Base-by-base conservation (phyloP, 257 asterid species). In the Jacaranda copaia region DNA sequence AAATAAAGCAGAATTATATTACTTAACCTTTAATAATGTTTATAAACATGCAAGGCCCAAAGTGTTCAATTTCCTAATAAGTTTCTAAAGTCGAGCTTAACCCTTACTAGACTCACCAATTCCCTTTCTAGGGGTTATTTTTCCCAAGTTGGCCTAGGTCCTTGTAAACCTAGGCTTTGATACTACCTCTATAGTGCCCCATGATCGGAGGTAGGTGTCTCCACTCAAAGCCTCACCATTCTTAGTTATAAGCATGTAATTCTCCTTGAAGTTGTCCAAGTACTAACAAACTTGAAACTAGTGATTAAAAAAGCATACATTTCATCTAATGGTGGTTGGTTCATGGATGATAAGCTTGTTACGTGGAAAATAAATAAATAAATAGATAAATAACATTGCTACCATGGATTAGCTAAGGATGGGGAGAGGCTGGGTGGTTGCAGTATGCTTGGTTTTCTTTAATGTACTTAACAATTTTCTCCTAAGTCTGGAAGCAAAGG, bases 261-360 rank as follows among this genome's bases (percentile, higher is more conserved):
- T 68, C 93, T 91, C 64, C 93, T 91, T 57, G 86, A 85, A 55
- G 93, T 91, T 53, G 92, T 91, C 72, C 97, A 91, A 85, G 91
- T 91, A 81, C 88, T 91, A 8, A 89, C 92, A 1, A 96, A 91
- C 81, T 80, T 91, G 87, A 84, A 91, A 82, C 93, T 91, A 58
- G 93, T 89, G 67, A 87, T 91, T 78, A 89, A 77, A 42, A 91
- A 91, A 83, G 97, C 96, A 7, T 91, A 91, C 86, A 88, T 91
- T 71, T 91, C 97, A 14, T 91, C 96, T 1, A 96, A 91, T 74
- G 96, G 92, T n/a, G 97, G 93, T 38, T 91, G 97, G 97, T 91
- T 89, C 84, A 91, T 91, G 97, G 92, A 91, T 73, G 97, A 93
- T 91, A 87, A 67, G 84, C 39, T 59, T 75, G 56, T 55, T 69